Base-by-base conservation (phyloP, 164 flowering plant genomes). In the Taxillus chinensis region DNA sequence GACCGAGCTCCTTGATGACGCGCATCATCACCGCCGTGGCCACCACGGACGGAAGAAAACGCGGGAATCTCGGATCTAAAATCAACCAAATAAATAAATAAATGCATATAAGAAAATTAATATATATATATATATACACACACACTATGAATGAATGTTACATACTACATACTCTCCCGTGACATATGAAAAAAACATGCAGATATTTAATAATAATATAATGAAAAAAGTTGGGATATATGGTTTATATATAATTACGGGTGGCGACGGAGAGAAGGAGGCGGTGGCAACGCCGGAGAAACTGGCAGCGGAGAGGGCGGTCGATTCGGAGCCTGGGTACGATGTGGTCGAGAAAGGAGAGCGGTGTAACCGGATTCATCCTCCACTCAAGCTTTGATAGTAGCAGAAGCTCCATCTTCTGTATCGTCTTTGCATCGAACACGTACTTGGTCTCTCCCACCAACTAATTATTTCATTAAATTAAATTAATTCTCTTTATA, bases 371-470 rank as follows among this genome's bases (percentile, higher is more conserved):
- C 15, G 79, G 85, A 55, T 86, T 77, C 91, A 86, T 86, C 77
- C 73, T 72, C 91, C 91, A 86, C 68, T 79, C 55, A 3, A 86
- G 85, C 5, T 85, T 64, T 3, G 91, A 83, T 1, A 86, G 81
- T 59, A 86, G 82, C 69, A 86, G 59, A n/a, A 86, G 82, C 80
- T 86, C 91, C 91, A 86, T 86, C 73, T 73, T 81, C 63, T 83
- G 87, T 9, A 85, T 75, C n/a, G 80, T 77, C 62, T 79, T 86
- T 39, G 84, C 74, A 53, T 83, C 83, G 41, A 85, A 85, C 50
- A 81, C 56, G 51, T 72, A 82, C 64, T 73, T 70, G 0, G 76
- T 55, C 16, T 73, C 80, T 71, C 71, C 79, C 55, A 78, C 82
- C 27, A 27, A 27, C 87, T 83, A 40, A 27, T 27, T 14, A 27